Percentiles rank a stretch among this genome's conserved stretches.
phyloP scores from a whole-genome alignment of 2,329 filamentous ascomycete species.

The Nothophoma quercina region DNA sequence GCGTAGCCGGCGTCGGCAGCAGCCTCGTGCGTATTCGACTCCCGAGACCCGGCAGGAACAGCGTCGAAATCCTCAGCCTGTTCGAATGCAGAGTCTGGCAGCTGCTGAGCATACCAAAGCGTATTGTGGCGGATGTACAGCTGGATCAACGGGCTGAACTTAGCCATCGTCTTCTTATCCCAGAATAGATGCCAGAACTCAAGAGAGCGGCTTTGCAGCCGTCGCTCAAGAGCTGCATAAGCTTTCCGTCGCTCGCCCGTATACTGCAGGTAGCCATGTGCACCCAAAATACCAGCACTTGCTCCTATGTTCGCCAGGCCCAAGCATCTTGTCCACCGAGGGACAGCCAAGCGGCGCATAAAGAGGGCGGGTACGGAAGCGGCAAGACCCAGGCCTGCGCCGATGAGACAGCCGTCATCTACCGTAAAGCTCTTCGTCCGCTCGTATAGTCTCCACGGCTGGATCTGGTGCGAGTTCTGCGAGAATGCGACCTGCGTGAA shows the following conservation, averaged over 20 bases:
- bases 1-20: slow-evolving; percentile 1
- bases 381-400: slow-evolving; percentile 34
- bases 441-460: slow-evolving; percentile 34
- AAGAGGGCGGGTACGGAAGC: slow-evolving; percentile 31
- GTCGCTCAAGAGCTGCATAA: slow-evolving; percentile 24
- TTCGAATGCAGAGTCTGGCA: slow-evolving; percentile 27
- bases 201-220: slow-evolving; percentile 25
- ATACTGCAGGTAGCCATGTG: slow-evolving; percentile 38
- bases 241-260: slow-evolving; percentile 39
- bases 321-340: slow-evolving; percentile 31
- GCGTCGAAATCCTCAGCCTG: slow-evolving; percentile 16
- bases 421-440: slow-evolving; percentile 32
- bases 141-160: slow-evolving; percentile 33
- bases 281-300: slow-evolving; percentile 29
- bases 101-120: slow-evolving; percentile 32
- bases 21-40: background rate
- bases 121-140: slow-evolving; percentile 37
- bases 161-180: slow-evolving; percentile 35
- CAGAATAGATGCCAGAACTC: slow-evolving; percentile 38
- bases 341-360: slow-evolving; percentile 29
- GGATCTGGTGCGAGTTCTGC: slow-evolving; percentile 16
- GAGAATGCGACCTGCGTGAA: slow-evolving; percentile 26
- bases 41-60: background rate
- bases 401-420: slow-evolving; percentile 37
- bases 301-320: slow-evolving; percentile 39